Evolutionary conservation across 1,284 basidiomycete genomes (phyloP).

Genomic region (Ganoderma sinense): DNA sequence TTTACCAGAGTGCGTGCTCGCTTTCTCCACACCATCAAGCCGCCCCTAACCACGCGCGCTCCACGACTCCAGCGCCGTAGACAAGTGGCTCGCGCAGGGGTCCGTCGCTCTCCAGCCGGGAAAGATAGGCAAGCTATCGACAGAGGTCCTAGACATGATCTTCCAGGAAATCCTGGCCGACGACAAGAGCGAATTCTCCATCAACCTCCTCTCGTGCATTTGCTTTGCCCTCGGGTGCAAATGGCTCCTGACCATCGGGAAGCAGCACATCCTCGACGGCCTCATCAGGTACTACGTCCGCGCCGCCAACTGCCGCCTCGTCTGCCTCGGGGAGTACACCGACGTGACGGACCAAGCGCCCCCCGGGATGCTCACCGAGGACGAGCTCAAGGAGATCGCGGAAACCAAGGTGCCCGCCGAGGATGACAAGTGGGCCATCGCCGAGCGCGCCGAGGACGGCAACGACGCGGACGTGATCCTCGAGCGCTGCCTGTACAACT

Average conservation of each 20-base stretch:
- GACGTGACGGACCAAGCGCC: constrained; percentile 16
- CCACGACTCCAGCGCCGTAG: neutral
- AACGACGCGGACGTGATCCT: neutral
- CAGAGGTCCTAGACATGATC: neutral
- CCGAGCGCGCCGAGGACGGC: neutral
- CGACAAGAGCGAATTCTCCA: neutral
- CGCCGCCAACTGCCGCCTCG: constrained; percentile 24
- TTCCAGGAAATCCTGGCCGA: neutral
- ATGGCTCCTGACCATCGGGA: constrained; percentile 11
- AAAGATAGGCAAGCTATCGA: neutral
- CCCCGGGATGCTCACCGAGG: constrained; percentile 17
- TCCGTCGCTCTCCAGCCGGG: neutral
- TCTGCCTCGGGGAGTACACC: constrained; percentile 23
- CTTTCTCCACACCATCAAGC: no score
- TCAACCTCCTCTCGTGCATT: neutral
- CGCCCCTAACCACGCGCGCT: neutral
- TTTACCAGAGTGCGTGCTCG: neutral
- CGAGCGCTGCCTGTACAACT: neutral
- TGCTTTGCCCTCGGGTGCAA: constrained; percentile 22
- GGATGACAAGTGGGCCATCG: neutral
- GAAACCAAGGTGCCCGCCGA: neutral
- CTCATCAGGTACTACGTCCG: neutral
- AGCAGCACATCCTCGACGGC: constrained; percentile 1
- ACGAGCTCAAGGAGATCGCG: constrained; percentile 7
- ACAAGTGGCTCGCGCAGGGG: neutral